Evolutionary conservation across 225 moss, liverwort and hornwort species (phyloP).

Genomic region (Physcomitrellopsis africana): DNA sequence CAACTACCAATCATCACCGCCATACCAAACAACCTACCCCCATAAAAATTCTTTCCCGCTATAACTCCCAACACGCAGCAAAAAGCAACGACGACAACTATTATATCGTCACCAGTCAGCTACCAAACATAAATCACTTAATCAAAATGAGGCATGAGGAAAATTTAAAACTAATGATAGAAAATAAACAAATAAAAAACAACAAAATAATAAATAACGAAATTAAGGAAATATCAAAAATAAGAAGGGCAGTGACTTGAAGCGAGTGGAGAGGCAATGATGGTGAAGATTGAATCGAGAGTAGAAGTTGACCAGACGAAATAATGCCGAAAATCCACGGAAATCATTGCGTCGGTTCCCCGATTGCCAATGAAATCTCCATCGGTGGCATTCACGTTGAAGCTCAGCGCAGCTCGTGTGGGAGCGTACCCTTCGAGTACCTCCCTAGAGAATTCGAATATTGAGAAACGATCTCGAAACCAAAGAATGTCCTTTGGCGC

Average conservation of each 20-base stretch:
- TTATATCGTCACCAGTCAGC: neutral
- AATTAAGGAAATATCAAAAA: neutral
- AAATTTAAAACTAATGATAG: too few species aligned
- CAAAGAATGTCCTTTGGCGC: too few species aligned
- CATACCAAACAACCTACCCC: neutral
- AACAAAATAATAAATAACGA: too few species aligned
- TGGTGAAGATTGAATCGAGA: conserved; percentile 15
- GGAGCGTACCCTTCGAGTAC: too few species aligned
- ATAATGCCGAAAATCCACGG: conserved; percentile 39
- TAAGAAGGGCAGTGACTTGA: neutral
- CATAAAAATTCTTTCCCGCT: neutral
- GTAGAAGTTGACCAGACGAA: neutral
- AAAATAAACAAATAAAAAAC: too few species aligned
- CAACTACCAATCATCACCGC: neutral
- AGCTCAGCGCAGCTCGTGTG: neutral
- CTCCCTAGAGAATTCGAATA: too few species aligned
- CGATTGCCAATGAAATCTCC: neutral
- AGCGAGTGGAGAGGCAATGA: neutral
- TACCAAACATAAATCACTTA: neutral
- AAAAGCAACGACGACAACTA: neutral
- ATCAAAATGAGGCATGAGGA: too few species aligned
- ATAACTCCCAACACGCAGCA: neutral
- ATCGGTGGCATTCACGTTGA: conserved; percentile 18
- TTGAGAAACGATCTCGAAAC: too few species aligned
- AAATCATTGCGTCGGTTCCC: neutral